A percentile compares a stretch with the other conserved stretches of the same genome.
Evolutionary conservation across 2,329 filamentous ascomycete species (phyloP).

Genomic region (Magnaporthales sp.): DNA sequence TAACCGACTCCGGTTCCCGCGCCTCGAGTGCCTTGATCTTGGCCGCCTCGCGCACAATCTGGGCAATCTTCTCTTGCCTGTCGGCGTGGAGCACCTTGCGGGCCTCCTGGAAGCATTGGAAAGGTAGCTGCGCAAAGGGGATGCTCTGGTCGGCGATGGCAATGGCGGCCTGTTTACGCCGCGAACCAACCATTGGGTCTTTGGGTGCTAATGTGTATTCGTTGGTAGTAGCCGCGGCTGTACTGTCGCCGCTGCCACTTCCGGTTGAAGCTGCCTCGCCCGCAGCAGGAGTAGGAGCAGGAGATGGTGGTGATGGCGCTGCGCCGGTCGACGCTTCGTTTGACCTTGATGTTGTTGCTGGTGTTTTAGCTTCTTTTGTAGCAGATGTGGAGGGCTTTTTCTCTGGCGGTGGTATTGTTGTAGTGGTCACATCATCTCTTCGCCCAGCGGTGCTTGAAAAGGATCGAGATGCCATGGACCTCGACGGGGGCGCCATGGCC

Average conservation of each 20-base stretch:
- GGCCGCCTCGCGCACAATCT: conserved; percentile 58
- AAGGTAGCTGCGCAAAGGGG: conserved; percentile 89
- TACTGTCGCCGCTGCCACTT: not conserved
- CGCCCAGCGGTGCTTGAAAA: conserved; percentile 26
- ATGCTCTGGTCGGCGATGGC: conserved; percentile 51
- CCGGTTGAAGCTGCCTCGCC: not conserved
- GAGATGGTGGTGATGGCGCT: not conserved
- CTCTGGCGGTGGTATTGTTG: conserved; percentile 10
- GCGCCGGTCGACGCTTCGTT: not conserved
- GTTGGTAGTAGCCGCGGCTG: not conserved
- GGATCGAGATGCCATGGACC: conserved; percentile 19
- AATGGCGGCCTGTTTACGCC: conserved; percentile 70
- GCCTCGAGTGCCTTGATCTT: conserved; percentile 61
- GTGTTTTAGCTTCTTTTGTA: too few relatives aligned
- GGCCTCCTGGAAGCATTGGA: conserved; percentile 97
- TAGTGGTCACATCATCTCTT: conserved; percentile 4
- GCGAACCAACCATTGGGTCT: conserved; percentile 54
- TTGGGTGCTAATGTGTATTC: not conserved
- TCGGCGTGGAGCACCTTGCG: conserved; percentile 74
- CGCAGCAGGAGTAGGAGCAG: not conserved
- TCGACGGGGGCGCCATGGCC: conserved; percentile 23
- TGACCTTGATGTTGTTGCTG: not conserved
- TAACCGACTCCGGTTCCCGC: conserved; percentile 42
- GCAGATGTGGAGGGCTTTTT: not conserved
- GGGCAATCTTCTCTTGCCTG: conserved; percentile 67